Base-by-base conservation (phyloP, 2,329 filamentous ascomycete species). In the Diaporthe velutina region DNA sequence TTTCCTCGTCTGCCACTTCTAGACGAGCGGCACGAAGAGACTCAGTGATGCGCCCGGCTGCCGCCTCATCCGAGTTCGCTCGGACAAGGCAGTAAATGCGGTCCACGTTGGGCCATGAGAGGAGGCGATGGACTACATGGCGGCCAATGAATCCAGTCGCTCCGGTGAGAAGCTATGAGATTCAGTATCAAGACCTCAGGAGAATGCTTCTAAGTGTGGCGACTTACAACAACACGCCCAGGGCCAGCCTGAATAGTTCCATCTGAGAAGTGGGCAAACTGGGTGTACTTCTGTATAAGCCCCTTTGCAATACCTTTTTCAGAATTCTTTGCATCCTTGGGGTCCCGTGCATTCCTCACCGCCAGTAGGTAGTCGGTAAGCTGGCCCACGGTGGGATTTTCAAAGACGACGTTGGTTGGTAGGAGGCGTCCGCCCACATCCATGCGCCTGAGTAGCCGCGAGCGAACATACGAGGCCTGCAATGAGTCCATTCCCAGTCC, bases 61-160 rank as follows among this genome's bases (percentile, higher is more conserved):
- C 82, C 0, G 80, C 78, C 0, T 83, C 77, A 6, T 82, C 78
- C 13, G 71, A 45, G 12, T 67, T 30, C 30, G 71, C 66, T 61
- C 88, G 85, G 10, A 88, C 86, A 15, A 89, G 82, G 71, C 84
- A 85, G 83, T 86, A 90, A 0, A 90, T 83, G 3, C 82, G 81
- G 35, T 83, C 83, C 25, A 93, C 86, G 45, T 91, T 90, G 7
- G 90, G 86, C 42, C 89, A 85, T 1, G 89, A 85, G 4, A 90
- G 88, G 1, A 93, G 85, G 17, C 92, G 87, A 0, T 89, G 87
- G 3, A 91, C 84, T 0, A 91, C 82, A 71, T 92, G 90, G 0
- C 89, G 87, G 4, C 91, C 91, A 0, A 93, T 83, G 6, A 89
- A 89, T 0, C 91, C 91, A 0, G 91, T 93, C 0, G 87, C 88